These are phyloP conservation scores for Monascus purpureus DNA, from an alignment of 495 filamentous ascomycete species.

Conservation along the genomic window DNA sequence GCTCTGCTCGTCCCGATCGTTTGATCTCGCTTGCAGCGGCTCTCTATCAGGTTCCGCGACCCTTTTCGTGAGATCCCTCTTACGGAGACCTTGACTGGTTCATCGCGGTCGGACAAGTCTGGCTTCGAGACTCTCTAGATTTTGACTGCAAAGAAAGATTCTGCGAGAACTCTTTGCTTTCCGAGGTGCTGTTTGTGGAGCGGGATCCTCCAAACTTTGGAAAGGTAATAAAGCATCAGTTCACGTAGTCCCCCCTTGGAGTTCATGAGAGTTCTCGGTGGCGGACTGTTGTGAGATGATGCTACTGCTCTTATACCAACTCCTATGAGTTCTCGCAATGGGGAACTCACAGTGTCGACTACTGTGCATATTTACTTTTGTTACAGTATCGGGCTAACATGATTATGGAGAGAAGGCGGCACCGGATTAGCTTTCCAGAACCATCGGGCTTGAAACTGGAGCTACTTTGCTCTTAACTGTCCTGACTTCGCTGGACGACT, in stretches of 20 bases:
- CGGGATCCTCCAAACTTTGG: slow-evolving; percentile 6
- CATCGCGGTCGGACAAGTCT: slow-evolving; percentile 29
- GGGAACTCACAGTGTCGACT: too few species aligned
- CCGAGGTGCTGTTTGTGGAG: slow-evolving; percentile 7
- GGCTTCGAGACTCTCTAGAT: slow-evolving; percentile 17
- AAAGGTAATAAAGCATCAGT: slow-evolving; percentile 28
- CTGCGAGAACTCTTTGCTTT: slow-evolving; percentile 14
- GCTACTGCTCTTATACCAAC: background rate
- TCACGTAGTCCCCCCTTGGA: slow-evolving; percentile 3
- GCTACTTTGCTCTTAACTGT: too few species aligned
- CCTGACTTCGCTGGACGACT: background rate
- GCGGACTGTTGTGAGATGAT: slow-evolving; percentile 1
- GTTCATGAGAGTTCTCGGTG: slow-evolving; percentile 2
- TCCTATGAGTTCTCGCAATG: too few species aligned
- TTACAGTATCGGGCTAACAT: slow-evolving; percentile 17
- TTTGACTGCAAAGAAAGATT: slow-evolving; percentile 1
- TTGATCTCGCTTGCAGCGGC: slow-evolving; percentile 14
- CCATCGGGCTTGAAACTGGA: background rate
- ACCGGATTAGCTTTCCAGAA: slow-evolving; percentile 12
- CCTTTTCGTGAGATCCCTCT: slow-evolving; percentile 28
- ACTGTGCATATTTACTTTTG: too few species aligned
- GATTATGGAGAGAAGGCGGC: slow-evolving; percentile 14
- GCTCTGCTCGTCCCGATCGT: slow-evolving; percentile 9
- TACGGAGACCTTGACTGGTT: slow-evolving; percentile 39
- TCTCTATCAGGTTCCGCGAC: slow-evolving; percentile 21